Conservation (phyloP, 345 rosid species). For the Citrus reticulata region DNA sequence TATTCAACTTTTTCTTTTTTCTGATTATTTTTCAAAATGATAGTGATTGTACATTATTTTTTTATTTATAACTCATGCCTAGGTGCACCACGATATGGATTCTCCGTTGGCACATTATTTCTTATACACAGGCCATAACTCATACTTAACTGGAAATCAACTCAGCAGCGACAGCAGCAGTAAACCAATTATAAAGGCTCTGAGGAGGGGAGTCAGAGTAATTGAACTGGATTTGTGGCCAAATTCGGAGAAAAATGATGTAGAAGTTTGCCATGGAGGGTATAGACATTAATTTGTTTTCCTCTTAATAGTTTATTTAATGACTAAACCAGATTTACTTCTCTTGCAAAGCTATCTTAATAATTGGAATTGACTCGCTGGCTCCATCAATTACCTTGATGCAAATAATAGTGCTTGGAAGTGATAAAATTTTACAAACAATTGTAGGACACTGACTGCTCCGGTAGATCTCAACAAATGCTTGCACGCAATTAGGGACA, state of each 20-base stretch:
- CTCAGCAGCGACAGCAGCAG: constrained; percentile 56
- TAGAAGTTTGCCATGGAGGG: constrained; percentile 83
- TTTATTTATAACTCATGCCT: not conserved
- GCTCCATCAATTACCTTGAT: not conserved
- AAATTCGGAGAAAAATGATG: constrained; percentile 36
- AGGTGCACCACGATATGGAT: constrained; percentile 74
- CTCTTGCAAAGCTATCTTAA: not conserved
- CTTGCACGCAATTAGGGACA: constrained; percentile 49
- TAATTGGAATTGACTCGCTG: not conserved
- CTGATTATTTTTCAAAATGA: not conserved
- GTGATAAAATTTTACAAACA: not conserved
- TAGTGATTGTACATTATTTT: not conserved
- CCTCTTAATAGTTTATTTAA: not conserved
- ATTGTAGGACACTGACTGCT: constrained; percentile 59
- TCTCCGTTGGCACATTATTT: constrained; percentile 74
- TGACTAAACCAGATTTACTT: not conserved
- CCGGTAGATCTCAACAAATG: constrained; percentile 58
- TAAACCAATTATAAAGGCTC: constrained; percentile 57
- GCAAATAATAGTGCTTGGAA: not conserved
- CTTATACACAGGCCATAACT: constrained; percentile 84
- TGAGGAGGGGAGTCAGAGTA: constrained; percentile 60
- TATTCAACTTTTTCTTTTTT: not conserved
- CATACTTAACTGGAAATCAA: constrained; percentile 84
- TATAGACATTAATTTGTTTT: constrained; percentile 8
- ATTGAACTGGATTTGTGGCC: constrained; percentile 96